A percentile compares a stretch with the other conserved stretches of the same genome.
These are phyloP conservation scores for Neobulgaria alba DNA, from an alignment of 2,329 filamentous ascomycete genomes.

Conservation along the genomic window DNA sequence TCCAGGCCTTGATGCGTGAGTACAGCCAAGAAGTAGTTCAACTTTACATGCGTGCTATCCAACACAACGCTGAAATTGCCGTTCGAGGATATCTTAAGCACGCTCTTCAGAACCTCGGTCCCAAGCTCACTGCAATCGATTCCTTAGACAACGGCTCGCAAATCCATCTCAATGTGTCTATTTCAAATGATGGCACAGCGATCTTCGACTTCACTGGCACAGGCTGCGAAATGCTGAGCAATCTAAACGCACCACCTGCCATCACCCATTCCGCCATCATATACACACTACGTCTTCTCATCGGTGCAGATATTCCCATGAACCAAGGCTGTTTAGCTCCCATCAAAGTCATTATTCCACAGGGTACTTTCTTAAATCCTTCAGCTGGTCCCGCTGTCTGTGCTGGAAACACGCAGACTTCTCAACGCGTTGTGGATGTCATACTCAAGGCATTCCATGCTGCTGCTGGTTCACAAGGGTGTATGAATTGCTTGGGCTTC, in stretches of 20 bases:
- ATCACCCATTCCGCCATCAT: constrained; percentile 77
- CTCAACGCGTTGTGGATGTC: constrained; percentile 71
- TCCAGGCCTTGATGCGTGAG: constrained; percentile 61
- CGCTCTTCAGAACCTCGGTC: constrained; percentile 61
- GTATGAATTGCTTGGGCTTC: constrained; percentile 76
- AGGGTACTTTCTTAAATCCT: constrained; percentile 61
- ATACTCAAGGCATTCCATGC: constrained; percentile 70
- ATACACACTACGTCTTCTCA: constrained; percentile 70
- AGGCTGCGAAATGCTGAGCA: constrained; percentile 65
- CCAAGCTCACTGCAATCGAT: constrained; percentile 60
- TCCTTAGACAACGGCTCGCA: constrained; percentile 79
- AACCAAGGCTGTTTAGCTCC: constrained; percentile 76
- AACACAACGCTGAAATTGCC: constrained; percentile 65
- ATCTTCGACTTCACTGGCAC: constrained; percentile 70
- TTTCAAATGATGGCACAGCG: constrained; percentile 63
- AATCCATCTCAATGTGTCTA: constrained; percentile 64
- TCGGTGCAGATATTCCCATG: constrained; percentile 72
- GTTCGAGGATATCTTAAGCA: constrained; percentile 64
- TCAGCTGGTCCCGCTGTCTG: constrained; percentile 68
- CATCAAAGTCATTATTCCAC: constrained; percentile 61
- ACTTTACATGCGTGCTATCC: constrained; percentile 74
- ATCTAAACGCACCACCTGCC: constrained; percentile 70
- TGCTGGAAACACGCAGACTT: constrained; percentile 71
- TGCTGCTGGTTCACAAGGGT: constrained; percentile 67
- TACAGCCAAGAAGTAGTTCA: constrained; percentile 67